Conservation (phyloP, 768 basidiomycete species). For the Trametes cingulata region DNA sequence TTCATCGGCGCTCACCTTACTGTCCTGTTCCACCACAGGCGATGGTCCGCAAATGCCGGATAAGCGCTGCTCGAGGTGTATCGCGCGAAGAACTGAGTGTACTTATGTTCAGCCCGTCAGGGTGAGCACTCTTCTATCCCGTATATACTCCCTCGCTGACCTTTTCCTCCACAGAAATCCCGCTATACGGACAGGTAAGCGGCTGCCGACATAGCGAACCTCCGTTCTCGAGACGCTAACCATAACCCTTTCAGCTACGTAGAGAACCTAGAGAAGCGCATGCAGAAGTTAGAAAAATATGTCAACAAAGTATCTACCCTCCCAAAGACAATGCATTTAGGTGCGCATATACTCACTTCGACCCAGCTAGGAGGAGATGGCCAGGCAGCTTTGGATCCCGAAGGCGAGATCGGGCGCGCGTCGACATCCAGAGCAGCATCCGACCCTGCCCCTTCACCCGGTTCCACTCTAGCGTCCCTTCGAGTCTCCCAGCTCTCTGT, state of each 20-base stretch:
- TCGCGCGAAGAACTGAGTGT: slow-evolving; percentile 57
- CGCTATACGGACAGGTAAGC: slow-evolving; percentile 62
- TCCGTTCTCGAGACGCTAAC: no score
- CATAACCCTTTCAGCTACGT: no score
- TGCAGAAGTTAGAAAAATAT: slow-evolving; percentile 32
- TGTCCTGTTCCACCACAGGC: no score
- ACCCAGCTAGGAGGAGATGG: no score
- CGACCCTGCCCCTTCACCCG: not conserved
- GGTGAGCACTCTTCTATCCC: slow-evolving; percentile 36
- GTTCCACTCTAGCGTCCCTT: not conserved
- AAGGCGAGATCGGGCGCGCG: not conserved
- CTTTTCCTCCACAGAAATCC: slow-evolving; percentile 40
- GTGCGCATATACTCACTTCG: no score
- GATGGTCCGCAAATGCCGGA: slow-evolving; percentile 69
- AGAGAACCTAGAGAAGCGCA: slow-evolving; percentile 30
- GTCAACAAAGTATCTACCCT: slow-evolving; percentile 27
- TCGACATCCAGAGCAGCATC: not conserved
- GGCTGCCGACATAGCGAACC: no score
- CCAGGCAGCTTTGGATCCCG: no score
- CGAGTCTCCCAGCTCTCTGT: not conserved
- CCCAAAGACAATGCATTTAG: no score
- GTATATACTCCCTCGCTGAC: not conserved
- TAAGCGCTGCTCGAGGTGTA: slow-evolving; percentile 64
- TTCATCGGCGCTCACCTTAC: no score
- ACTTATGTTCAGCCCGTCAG: slow-evolving; percentile 71